Evolutionary conservation across 331 rosid genomes (phyloP).

Genomic region (Malus hybrid): DNA sequence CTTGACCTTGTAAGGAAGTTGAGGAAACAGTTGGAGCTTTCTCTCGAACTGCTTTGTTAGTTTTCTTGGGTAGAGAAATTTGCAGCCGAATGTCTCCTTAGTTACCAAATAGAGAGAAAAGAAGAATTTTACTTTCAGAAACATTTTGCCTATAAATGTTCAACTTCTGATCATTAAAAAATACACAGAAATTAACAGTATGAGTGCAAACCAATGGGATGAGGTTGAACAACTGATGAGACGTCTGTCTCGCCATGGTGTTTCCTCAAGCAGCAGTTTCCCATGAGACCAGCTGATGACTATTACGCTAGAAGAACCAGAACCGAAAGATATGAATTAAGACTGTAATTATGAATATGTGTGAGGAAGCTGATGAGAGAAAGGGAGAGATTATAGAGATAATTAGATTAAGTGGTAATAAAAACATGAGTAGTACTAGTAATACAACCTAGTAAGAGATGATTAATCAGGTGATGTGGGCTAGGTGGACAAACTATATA

Average conservation of each 20-base stretch:
- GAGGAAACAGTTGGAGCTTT: not conserved
- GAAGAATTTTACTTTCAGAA: not conserved
- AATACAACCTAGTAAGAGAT: slow-evolving; percentile 5
- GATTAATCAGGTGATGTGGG: slow-evolving; percentile 12
- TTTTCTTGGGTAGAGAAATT: not conserved
- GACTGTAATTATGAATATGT: not conserved
- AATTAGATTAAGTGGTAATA: not conserved
- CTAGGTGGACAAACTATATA: slow-evolving; percentile 3
- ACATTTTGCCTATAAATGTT: not conserved
- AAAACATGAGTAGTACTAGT: not conserved
- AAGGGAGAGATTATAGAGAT: not conserved
- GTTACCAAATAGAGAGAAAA: not conserved
- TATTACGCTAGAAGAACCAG: not conserved
- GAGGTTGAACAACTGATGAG: slow-evolving; percentile 5
- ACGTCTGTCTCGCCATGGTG: slow-evolving; percentile 8
- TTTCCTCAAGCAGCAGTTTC: slow-evolving; percentile 22
- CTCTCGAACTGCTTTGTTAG: not conserved
- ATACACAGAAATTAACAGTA: not conserved
- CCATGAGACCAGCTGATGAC: slow-evolving; percentile 18
- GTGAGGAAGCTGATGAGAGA: not conserved
- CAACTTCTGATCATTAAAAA: not conserved
- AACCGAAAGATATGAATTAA: not conserved
- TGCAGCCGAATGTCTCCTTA: not conserved
- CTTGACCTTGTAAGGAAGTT: not conserved
- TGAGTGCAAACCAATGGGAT: slow-evolving; percentile 8